Evolutionary conservation across 371 early-diverging fungal genomes (phyloP), one percentile per base, ranked within the genome.

Genomic region (Zychaea mexicana): DNA sequence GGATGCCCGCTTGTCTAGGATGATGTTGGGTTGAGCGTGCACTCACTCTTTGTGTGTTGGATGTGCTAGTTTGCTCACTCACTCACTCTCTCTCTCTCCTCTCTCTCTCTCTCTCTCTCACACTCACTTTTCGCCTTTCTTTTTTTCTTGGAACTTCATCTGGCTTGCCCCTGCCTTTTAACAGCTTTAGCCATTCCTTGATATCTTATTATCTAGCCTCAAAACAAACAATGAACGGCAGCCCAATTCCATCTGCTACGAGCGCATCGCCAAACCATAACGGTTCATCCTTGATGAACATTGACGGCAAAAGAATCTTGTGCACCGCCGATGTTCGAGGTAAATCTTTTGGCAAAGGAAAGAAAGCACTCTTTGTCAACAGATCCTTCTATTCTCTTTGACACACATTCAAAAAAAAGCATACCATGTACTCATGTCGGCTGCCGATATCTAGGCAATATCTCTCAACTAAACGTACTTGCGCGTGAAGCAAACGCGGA

Each of bases 381-480:
- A 0, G 13, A 3, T 42, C 17, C 30, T n/a, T 12, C 26, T 58
- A 54, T 45, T 53, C 36, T 42, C 33, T 53, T 62, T 45, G n/a
- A n/a, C 28, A 22, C 19, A 49, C 21, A 24, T 46, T 30, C 19
- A 36, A 24, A 36, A 57, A 32, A 21, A 12, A 15, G 13, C n/a
- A 27, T n/a, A n/a, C n/a, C n/a, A n/a, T n/a, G n/a, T n/a, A 12
- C 53, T 58, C 45, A 59, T 21, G 38, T 9, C 38, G 38, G 38
- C 38, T 36, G 38, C 9, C 33, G 33, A 33, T 33, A 33, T 33
- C 33, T 54, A 84, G 89, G 89, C 38, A 79, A 85, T 46, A 77
- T 89, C 28, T 84, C 88, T 26, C 84, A 85, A 68, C 69, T 89
- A n/a, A 86, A 89, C 56, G 68, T 75, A 47, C 77, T 89, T 38